phyloP scores from a whole-genome alignment of 768 basidiomycete genomes.

The Hericium erinaceus region DNA sequence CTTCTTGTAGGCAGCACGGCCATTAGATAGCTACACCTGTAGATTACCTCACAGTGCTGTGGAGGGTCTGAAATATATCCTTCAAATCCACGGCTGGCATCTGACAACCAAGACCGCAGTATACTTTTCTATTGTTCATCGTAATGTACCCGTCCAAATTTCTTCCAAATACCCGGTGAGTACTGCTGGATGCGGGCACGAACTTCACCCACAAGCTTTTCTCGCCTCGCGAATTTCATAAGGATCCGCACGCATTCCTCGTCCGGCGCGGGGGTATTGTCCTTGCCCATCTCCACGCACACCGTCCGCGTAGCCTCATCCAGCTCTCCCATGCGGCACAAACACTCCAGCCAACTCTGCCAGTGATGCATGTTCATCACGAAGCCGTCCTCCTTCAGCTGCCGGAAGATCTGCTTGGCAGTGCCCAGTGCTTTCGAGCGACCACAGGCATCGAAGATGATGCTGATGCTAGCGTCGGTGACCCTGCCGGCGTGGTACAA shows the following conservation, averaged over 20 bases:
- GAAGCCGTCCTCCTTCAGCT: constrained; percentile 29
- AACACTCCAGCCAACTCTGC: constrained; percentile 78
- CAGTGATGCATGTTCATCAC: constrained; percentile 59
- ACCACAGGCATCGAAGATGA: constrained; percentile 82
- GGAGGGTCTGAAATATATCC: too few relatives aligned
- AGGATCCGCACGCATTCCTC: constrained; percentile 42
- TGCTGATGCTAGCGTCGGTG: constrained; percentile 60
- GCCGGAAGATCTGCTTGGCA: constrained; percentile 45
- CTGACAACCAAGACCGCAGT: background rate
- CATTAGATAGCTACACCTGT: constrained; percentile 14
- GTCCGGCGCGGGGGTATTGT: constrained; percentile 38
- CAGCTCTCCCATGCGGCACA: constrained; percentile 61
- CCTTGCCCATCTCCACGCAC: constrained; percentile 53
- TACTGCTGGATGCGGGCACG: constrained; percentile 11
- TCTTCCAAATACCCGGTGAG: constrained; percentile 10
- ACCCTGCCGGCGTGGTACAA: constrained; percentile 50
- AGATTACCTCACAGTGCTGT: constrained; percentile 1
- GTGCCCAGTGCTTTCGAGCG: constrained; percentile 40
- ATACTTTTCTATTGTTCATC: background rate
- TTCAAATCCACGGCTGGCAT: background rate
- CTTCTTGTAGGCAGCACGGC: constrained; percentile 48
- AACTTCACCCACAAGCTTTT: constrained; percentile 4
- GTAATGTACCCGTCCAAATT: constrained; percentile 1
- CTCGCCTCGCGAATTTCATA: constrained; percentile 17
- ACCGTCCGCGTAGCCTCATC: constrained; percentile 59